These are phyloP conservation scores for Primulina tabacum DNA, from an alignment of 257 asterid species.

Conservation along the genomic window DNA sequence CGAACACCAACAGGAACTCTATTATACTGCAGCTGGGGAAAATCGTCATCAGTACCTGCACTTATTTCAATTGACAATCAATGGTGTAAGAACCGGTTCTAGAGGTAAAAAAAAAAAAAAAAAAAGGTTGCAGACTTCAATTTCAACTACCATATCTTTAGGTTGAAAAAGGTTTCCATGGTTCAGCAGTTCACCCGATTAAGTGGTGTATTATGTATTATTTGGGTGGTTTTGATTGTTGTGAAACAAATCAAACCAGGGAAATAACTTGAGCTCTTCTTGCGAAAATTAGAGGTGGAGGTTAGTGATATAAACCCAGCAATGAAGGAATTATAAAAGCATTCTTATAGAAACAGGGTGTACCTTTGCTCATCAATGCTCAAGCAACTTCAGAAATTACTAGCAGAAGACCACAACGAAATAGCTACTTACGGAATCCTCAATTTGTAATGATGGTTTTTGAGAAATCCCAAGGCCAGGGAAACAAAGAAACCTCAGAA, in stretches of 20 bases:
- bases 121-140: not conserved
- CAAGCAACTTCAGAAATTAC: not conserved
- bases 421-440: not conserved
- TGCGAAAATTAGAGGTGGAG: not conserved
- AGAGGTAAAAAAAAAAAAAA: not conserved
- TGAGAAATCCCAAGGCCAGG: not conserved
- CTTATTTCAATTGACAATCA: conserved; percentile 20
- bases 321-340: not conserved
- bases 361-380: not conserved
- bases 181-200: not conserved
- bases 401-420: not conserved
- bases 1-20: conserved; percentile 43
- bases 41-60: conserved; percentile 59
- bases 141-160: not conserved
- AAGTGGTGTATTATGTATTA: not conserved
- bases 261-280: not conserved
- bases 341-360: not conserved
- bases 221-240: not conserved
- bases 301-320: not conserved
- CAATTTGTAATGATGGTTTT: too few relatives aligned
- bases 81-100: not conserved
- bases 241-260: not conserved
- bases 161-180: not conserved
- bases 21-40: conserved; percentile 42
- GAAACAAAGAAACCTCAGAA: not conserved